phyloP scores from a whole-genome alignment of 2,329 filamentous ascomycete genomes.

The Truncatella angustata region DNA sequence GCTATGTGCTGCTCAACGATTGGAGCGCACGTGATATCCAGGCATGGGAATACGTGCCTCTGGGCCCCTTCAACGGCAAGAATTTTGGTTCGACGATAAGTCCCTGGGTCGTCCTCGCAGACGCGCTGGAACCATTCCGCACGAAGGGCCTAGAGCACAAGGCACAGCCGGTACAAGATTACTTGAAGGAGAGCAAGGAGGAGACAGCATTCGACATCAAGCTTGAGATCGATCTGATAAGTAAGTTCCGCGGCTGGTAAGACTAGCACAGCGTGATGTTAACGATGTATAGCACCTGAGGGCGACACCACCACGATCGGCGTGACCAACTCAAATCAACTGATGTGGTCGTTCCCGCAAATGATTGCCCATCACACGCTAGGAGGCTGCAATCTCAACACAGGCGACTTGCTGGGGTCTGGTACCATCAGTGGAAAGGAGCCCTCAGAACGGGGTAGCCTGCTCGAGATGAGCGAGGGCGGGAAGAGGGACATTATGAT shows the following conservation, averaged over 20 bases:
- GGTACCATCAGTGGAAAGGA: slow-evolving; percentile 65
- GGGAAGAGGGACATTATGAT: slow-evolving; percentile 42
- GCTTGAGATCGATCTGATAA: slow-evolving; percentile 63
- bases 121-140: slow-evolving; percentile 65
- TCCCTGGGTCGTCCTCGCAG: slow-evolving; percentile 75
- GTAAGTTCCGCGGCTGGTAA: slow-evolving; percentile 31
- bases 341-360: slow-evolving; percentile 81
- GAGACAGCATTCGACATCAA: slow-evolving; percentile 67
- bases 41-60: slow-evolving; percentile 78
- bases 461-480: slow-evolving; percentile 44
- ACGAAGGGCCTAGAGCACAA: slow-evolving; percentile 30
- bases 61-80: slow-evolving; percentile 82
- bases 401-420: slow-evolving; percentile 73
- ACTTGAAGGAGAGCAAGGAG: slow-evolving; percentile 56
- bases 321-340: slow-evolving; percentile 60
- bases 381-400: slow-evolving; percentile 71
- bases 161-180: slow-evolving; percentile 34
- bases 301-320: slow-evolving; percentile 57
- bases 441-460: slow-evolving; percentile 36
- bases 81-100: slow-evolving; percentile 79
- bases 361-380: slow-evolving; percentile 80
- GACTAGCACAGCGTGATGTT: slow-evolving; percentile 10
- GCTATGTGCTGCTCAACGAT: slow-evolving; percentile 80
- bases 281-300: slow-evolving; percentile 33
- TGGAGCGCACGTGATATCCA: slow-evolving; percentile 85